Evolutionary conservation across 2,329 filamentous ascomycete species (phyloP), one percentile per base, ranked within the genome.

Genomic region (Beauveria sp.): DNA sequence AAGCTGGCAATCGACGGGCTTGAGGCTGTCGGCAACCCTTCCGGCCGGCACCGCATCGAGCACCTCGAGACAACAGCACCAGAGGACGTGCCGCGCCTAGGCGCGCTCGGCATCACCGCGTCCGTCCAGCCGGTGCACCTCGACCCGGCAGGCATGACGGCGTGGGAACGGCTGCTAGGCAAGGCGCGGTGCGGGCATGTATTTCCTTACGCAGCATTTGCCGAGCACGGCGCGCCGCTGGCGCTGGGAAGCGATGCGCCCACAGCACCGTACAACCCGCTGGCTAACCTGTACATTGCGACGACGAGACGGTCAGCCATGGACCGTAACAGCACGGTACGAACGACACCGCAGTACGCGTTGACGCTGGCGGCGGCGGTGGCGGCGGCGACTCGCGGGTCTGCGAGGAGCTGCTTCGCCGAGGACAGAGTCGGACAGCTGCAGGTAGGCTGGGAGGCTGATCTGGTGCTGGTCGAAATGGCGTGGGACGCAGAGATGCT

Each of bases 201-300:
- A 0, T 88, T 88, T 66, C 82, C 85, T 0, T 88, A 88, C 69
- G 77, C 78, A 47, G 84, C 87, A 52, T 85, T 87, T 41, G 76
- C 77, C 2, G 79, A 82, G 48, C 74, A 75, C 0, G 83, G 83
- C 1, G 82, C 84, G 0, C 68, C 73, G 1, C 69, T 87, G 0
- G 83, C 84, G 0, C 75, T 87, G 12, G 84, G 84, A 0, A 81
- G 79, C 2, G 84, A 87, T 64, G 77, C 82, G 0, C 84, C 84
- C 0, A 86, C 84, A 0, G 84, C 84, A 1, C 81, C 82, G 2
- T 79, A 83, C 65, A 67, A 75, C 1, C 77, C 83, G 8, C 71
- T 85, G 48, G 76, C 75, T 3, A 87, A 87, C 62, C 64, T 85
- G 6, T 86, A 86, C 67, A 77, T 84, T 3, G 84, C 82, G 0